Conservation (phyloP, 2,329 filamentous ascomycete genomes). For the Coniochaeta ligniaria region DNA sequence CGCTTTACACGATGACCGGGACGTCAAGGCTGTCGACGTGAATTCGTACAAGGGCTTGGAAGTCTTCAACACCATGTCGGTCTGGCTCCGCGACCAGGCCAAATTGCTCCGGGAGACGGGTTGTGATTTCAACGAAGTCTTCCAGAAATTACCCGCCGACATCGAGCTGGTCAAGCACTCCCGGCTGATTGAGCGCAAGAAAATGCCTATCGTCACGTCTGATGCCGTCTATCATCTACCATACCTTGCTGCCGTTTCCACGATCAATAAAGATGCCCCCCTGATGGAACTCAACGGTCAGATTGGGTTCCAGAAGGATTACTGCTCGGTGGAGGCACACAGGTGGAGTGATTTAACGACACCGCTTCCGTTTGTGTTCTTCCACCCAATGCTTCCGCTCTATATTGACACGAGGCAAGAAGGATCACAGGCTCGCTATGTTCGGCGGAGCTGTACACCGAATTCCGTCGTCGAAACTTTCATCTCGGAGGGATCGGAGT, state of each 20-base stretch:
- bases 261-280: conserved; percentile 50
- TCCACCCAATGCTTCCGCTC: conserved; percentile 80
- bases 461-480: conserved; percentile 87
- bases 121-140: conserved; percentile 60
- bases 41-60: conserved; percentile 74
- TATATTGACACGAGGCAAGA: conserved; percentile 89
- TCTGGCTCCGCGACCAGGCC: conserved; percentile 71
- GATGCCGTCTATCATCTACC: conserved; percentile 64
- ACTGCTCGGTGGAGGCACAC: conserved; percentile 59
- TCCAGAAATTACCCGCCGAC: conserved; percentile 44
- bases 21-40: conserved; percentile 53
- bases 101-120: conserved; percentile 62
- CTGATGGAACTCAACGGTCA: conserved; percentile 70
- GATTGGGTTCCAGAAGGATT: conserved; percentile 66
- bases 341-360: conserved; percentile 60
- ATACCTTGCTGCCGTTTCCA: conserved; percentile 44
- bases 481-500: conserved; percentile 69
- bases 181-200: conserved; percentile 45
- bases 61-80: conserved; percentile 66
- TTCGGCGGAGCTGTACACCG: conserved; percentile 85
- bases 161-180: conserved; percentile 34
- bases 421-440: conserved; percentile 78
- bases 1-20: conserved; percentile 56
- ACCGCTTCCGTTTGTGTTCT: conserved; percentile 71
- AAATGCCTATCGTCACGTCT: conserved; percentile 28